Evolutionary conservation across 1,139 yeast species (phyloP).

Genomic region (Blastobotrys apis): DNA sequence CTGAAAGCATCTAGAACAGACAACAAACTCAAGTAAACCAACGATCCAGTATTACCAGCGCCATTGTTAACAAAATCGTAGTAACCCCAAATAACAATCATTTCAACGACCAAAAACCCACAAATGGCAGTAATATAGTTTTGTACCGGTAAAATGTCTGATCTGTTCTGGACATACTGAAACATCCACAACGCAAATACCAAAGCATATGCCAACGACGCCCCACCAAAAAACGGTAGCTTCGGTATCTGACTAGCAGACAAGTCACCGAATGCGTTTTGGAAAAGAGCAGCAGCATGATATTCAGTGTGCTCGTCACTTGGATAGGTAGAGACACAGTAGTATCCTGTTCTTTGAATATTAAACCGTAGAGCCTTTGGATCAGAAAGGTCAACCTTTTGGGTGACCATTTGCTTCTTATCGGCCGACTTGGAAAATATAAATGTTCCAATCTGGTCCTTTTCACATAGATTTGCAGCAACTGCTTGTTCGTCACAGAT

Average conservation of each 20-base stretch:
- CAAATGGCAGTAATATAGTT: constrained; percentile 84
- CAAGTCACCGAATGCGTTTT: constrained; percentile 85
- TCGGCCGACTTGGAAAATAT: constrained; percentile 44
- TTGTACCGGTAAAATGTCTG: constrained; percentile 86
- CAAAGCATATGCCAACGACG: constrained; percentile 79
- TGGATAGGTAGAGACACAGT: constrained; percentile 76
- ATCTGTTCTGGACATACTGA: constrained; percentile 79
- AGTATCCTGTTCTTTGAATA: constrained; percentile 76
- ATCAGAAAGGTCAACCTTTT: constrained; percentile 54
- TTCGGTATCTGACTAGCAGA: constrained; percentile 91
- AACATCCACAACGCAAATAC: constrained; percentile 79
- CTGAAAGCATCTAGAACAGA: constrained; percentile 77
- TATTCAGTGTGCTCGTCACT: constrained; percentile 43
- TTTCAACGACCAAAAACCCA: constrained; percentile 77
- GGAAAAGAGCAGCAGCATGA: constrained; percentile 66
- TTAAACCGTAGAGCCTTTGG: constrained; percentile 58
- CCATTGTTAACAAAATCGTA: constrained; percentile 75
- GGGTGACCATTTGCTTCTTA: constrained; percentile 45
- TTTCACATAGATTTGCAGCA: constrained; percentile 50
- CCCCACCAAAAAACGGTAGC: constrained; percentile 79
- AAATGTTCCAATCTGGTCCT: constrained; percentile 56
- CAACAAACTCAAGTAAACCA: constrained; percentile 69
- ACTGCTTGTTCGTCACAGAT: constrained; percentile 77
- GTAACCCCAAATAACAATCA: constrained; percentile 86
- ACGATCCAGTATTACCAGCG: constrained; percentile 57